Evolutionary conservation across 768 basidiomycete species (phyloP).

Genomic region (Dentipellis fragilis): DNA sequence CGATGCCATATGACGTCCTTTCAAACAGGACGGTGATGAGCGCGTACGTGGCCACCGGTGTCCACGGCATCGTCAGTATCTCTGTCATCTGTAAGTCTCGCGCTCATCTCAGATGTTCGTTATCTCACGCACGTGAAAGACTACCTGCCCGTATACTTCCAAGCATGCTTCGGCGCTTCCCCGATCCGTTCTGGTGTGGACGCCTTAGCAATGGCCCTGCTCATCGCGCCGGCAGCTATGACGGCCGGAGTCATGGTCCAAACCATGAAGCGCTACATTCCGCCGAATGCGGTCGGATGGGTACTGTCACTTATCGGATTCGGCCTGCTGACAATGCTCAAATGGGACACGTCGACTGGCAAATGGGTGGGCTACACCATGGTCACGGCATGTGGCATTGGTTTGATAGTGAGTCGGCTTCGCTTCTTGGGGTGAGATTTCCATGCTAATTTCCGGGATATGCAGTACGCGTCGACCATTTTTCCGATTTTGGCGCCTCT

Average conservation of each 20-base stretch:
- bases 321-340: conserved; percentile 14
- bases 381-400: conserved; percentile 11
- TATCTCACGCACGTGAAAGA: conserved; percentile 1
- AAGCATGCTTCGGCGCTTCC: conserved; percentile 16
- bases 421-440: no score
- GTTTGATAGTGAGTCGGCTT: conserved; percentile 10
- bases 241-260: conserved; percentile 13
- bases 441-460: no score
- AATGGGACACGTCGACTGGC: conserved; percentile 3
- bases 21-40: conserved; percentile 19
- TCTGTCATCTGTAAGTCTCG: conserved; percentile 7
- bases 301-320: conserved; percentile 9
- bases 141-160: conserved; percentile 24
- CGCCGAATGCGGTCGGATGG: conserved; percentile 15
- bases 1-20: conserved; percentile 6
- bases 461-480: conserved; percentile 1
- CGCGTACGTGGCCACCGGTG: conserved; percentile 3
- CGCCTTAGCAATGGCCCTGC: conserved; percentile 11
- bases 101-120: not conserved
- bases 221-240: conserved; percentile 18
- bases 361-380: conserved; percentile 9
- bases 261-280: conserved; percentile 15
- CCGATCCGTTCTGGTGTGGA: conserved; percentile 13
- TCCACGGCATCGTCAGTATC: conserved; percentile 11
- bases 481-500: conserved; percentile 20